Percentiles rank a stretch among this genome's conserved stretches.
Conservation (phyloP, 225 moss, liverwort and hornwort species). For the Pseudisothecium myosuroides region DNA sequence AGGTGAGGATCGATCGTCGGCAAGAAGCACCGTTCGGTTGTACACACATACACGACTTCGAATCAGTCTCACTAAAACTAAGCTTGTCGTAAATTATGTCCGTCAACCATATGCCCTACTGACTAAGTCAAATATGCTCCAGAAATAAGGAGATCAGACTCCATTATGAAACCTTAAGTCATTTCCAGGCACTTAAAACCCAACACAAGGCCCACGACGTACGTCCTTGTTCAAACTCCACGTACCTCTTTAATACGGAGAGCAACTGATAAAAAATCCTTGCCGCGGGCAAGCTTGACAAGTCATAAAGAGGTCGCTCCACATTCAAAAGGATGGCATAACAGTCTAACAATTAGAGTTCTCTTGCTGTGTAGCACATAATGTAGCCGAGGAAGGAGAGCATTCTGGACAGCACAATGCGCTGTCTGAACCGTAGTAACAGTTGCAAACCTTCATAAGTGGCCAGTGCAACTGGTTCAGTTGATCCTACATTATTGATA, state of each 20-base stretch:
- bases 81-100: neutral
- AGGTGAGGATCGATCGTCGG: conserved; percentile 14
- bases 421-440: conserved; percentile 16
- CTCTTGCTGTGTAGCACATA: conserved; percentile 5
- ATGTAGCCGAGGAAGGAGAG: conserved; percentile 5
- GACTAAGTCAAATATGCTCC: neutral
- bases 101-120: neutral
- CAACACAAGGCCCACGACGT: neutral
- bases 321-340: neutral
- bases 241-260: conserved; percentile 24
- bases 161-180: neutral
- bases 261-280: conserved; percentile 1
- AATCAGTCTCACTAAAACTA: neutral
- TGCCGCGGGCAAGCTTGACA: conserved; percentile 1
- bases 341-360: neutral
- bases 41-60: conserved; percentile 8
- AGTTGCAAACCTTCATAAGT: conserved; percentile 6
- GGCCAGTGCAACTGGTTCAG: neutral
- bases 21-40: conserved; percentile 4
- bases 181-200: neutral
- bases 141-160: neutral
- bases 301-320: conserved; percentile 6
- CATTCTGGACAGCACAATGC: conserved; percentile 34
- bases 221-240: neutral
- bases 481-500: conserved; percentile 6